Evolutionary conservation across 2,329 filamentous ascomycete genomes (phyloP).

Genomic region (Penicillium sp.): DNA sequence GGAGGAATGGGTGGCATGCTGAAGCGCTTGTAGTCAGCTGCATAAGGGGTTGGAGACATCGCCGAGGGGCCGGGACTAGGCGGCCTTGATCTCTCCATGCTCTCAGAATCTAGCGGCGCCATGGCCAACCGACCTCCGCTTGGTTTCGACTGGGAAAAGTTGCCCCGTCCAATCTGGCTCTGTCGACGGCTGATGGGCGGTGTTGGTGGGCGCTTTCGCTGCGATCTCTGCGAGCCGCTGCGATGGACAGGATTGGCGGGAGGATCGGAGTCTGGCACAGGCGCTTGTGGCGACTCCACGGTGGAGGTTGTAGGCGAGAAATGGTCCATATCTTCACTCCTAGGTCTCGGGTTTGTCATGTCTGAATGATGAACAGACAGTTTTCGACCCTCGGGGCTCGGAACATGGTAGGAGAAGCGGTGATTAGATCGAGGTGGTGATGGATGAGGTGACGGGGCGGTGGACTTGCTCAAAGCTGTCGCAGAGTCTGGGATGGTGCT

Average conservation of each 20-base stretch:
- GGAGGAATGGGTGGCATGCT: slow-evolving; percentile 18
- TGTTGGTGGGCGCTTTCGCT: slow-evolving; percentile 41
- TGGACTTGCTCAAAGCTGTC: slow-evolving; percentile 20
- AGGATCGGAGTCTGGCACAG: background rate
- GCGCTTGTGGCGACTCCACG: slow-evolving; percentile 9
- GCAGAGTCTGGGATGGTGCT: slow-evolving; percentile 27
- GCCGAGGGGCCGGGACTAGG: slow-evolving; percentile 25
- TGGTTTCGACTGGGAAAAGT: slow-evolving; percentile 30
- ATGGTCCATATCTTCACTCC: slow-evolving; percentile 48
- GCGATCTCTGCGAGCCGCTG: slow-evolving; percentile 30
- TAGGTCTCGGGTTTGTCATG: slow-evolving; percentile 19
- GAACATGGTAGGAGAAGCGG: slow-evolving; percentile 22
- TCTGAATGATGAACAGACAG: slow-evolving; percentile 10
- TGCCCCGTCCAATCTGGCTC: slow-evolving; percentile 39
- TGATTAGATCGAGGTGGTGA: slow-evolving; percentile 22
- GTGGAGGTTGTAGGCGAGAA: slow-evolving; percentile 24
- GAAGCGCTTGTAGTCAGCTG: slow-evolving; percentile 15
- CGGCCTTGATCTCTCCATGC: slow-evolving; percentile 26
- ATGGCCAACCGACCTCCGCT: slow-evolving; percentile 28
- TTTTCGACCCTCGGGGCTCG: slow-evolving; percentile 17
- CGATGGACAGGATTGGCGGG: slow-evolving; percentile 24
- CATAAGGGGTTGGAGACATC: slow-evolving; percentile 7
- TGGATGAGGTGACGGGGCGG: slow-evolving; percentile 19
- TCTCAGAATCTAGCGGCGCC: slow-evolving; percentile 44
- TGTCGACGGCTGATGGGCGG: slow-evolving; percentile 46